Evolutionary conservation across 2,329 filamentous ascomycete genomes (phyloP), one percentile per base, ranked within the genome.

Genomic region (Aspergillaceae sp.): DNA sequence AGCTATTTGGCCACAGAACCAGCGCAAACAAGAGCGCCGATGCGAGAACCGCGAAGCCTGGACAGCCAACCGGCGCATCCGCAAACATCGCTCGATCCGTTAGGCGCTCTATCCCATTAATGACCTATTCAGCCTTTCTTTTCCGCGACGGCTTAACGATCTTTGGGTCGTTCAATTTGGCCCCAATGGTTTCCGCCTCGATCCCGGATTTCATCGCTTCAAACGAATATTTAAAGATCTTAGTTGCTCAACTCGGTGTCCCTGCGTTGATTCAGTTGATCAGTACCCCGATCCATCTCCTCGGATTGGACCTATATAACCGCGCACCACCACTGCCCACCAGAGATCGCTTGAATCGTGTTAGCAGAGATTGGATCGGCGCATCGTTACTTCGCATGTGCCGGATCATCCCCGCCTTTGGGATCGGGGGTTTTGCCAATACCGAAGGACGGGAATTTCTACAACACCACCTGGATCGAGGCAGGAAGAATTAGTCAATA

Each of bases 291-390:
- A 69, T 92, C 58, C 89, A 95, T 67, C 70, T 95, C 43, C 75
- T 91, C 29, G 89, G 89, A 0, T 63, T 95, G 53, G 88, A 94
- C 65, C 58, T 94, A 46, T 95, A 94, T 64, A 94, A 94, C 62
- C 72, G 87, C 8, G 72, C 64, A 9, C 60, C 57, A 10, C 58
- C 51, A 5, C 66, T 69, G 49, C 65, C 69, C 2, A 74, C 76
- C 61, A 62, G 64, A 40, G 78, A 86, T 8, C 72, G 89, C 7
- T 75, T 79, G 62, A 59, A 66, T 0, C 76, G 79, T 42, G 78
- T 95, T 9, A 72, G 78, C 49, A 74, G 78, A 53, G 87, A 92
- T 61, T 94, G 88, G 86, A 71, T 76, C 7, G 75, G 84, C 48
- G 90, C 85, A 61, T 79, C 80, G 7, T 63, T 79, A 27, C 87